Evolutionary conservation across 2,329 filamentous ascomycete species (phyloP).

Genomic region (Epichloe glyceriae): DNA sequence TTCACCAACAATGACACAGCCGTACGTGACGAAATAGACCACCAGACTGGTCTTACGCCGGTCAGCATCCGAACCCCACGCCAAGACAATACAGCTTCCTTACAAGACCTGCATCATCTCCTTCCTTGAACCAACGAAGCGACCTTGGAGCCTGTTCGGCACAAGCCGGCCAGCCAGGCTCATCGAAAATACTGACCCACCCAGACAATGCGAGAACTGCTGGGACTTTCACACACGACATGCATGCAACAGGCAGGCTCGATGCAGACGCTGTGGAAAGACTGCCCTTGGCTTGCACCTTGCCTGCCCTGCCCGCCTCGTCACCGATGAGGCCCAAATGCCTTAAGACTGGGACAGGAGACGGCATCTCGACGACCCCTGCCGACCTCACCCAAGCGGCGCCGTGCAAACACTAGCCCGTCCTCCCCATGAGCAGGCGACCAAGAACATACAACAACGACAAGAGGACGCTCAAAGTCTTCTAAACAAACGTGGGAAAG

Average conservation of each 20-base stretch:
- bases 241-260: slow-evolving; percentile 2
- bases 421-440: background rate
- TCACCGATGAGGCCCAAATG: background rate
- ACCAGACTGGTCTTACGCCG: background rate
- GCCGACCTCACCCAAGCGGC: slow-evolving; percentile 1
- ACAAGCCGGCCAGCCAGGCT: slow-evolving; percentile 1
- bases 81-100: background rate
- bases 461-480: too few relatives aligned
- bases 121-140: slow-evolving; percentile 2
- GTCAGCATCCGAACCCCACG: background rate
- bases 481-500: too few relatives aligned
- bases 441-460: too few relatives aligned
- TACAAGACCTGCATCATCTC: slow-evolving; percentile 1
- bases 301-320: slow-evolving; percentile 1
- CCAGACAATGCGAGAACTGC: slow-evolving; percentile 3
- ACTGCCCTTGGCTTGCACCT: slow-evolving; percentile 1
- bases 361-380: background rate
- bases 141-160: slow-evolving; percentile 3
- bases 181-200: background rate
- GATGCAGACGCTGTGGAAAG: slow-evolving; percentile 7
- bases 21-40: background rate
- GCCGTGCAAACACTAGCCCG: background rate
- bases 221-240: slow-evolving; percentile 3
- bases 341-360: background rate
- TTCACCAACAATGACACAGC: too few relatives aligned